Conservation (phyloP, 2,329 filamentous ascomycete species). For the Grosmannia penicillata region DNA sequence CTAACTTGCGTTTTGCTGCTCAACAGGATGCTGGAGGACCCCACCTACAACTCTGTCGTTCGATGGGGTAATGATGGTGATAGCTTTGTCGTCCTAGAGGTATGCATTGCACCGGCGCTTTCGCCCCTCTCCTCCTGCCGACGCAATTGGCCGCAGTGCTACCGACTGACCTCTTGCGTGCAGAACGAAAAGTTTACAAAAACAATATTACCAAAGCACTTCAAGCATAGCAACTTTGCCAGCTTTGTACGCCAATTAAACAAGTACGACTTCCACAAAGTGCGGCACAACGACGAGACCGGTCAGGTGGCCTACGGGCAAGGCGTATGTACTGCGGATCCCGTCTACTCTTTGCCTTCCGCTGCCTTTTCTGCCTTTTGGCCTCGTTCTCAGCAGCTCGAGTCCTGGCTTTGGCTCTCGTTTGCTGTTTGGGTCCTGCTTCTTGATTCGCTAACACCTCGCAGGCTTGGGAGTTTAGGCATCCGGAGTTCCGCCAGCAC, state of each 20-base stretch:
- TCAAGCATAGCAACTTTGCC: constrained; percentile 98
- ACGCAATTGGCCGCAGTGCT: constrained; percentile 5
- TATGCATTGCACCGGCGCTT: constrained; percentile 26
- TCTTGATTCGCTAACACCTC: not conserved
- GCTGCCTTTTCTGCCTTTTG: constrained; percentile 8
- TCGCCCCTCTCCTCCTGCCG: not conserved
- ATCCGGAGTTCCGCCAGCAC: constrained; percentile 89
- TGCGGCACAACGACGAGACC: constrained; percentile 78
- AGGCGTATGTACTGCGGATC: constrained; percentile 48
- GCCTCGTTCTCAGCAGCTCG: not conserved
- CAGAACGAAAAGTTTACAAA: constrained; percentile 98
- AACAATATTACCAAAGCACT: constrained; percentile 90
- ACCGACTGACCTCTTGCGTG: not conserved
- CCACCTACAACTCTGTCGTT: constrained; percentile 81
- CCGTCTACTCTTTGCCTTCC: not conserved
- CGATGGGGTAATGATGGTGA: constrained; percentile 91
- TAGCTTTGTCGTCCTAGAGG: constrained; percentile 94
- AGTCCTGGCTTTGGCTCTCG: constrained; percentile 7
- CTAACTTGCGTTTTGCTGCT: constrained; percentile 10
- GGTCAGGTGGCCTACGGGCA: constrained; percentile 68
- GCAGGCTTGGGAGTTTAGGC: constrained; percentile 91
- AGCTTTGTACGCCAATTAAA: constrained; percentile 93
- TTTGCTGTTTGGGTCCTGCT: not conserved
- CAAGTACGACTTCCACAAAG: constrained; percentile 98
- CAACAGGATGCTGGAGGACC: constrained; percentile 89